A percentile compares a stretch with the other conserved stretches of the same genome.
Evolutionary conservation across 2,329 filamentous ascomycete genomes (phyloP).

Genomic region (Colletotrichum tanaceti): DNA sequence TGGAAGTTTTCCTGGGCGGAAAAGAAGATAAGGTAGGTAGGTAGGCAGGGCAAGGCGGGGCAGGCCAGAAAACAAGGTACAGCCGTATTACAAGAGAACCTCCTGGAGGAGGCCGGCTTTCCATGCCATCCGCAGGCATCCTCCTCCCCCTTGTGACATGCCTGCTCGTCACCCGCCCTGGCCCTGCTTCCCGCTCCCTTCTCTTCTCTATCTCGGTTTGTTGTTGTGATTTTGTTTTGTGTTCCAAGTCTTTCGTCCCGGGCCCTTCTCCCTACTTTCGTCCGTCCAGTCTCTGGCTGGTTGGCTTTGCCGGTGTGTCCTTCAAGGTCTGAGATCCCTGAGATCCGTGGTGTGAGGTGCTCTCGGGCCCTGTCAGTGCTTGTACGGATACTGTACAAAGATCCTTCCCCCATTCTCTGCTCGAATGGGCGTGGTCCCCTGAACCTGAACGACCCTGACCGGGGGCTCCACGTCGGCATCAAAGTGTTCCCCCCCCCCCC

Average conservation of each 20-base stretch:
- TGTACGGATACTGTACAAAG: conserved; percentile 18
- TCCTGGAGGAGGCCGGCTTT: conserved; percentile 12
- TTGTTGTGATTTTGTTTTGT: neutral
- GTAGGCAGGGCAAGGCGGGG: neutral
- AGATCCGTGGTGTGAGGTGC: conserved; percentile 1
- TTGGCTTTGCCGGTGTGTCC: neutral
- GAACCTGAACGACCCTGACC: conserved; percentile 30
- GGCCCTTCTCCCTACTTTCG: neutral
- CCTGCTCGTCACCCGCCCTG: conserved; percentile 10
- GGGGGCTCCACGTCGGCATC: conserved; percentile 23
- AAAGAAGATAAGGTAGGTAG: conserved; percentile 18
- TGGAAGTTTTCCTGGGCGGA: neutral
- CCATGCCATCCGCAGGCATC: conserved; percentile 12
- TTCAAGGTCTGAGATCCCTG: neutral
- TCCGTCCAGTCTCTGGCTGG: conserved; percentile 12
- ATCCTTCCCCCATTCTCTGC: neutral
- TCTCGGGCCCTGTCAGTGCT: conserved; percentile 26
- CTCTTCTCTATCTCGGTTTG: neutral
- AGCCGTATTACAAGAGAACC: neutral
- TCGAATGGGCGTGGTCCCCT: conserved; percentile 35
- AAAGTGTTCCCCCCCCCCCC: conserved; percentile 1
- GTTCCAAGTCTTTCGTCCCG: conserved; percentile 3
- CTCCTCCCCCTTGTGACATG: neutral
- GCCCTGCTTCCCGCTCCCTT: conserved; percentile 16
- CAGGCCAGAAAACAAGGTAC: neutral